Percentiles rank a stretch among this genome's conserved stretches.
Conservation (phyloP, 306 rosid genomes). For the Corylus avellana region DNA sequence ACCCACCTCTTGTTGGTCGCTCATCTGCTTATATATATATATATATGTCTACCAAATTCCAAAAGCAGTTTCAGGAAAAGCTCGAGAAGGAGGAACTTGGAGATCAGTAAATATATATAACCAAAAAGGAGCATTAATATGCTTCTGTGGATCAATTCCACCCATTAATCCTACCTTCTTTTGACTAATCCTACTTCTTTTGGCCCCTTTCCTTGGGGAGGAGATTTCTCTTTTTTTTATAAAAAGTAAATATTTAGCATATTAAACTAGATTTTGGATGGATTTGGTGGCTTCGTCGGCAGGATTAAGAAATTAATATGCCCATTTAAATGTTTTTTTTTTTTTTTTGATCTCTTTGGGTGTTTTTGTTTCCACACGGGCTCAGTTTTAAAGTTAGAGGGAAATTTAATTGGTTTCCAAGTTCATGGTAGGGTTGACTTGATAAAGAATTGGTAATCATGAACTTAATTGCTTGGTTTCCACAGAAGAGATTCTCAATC, state of each 20-base stretch:
- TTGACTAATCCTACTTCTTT: neutral
- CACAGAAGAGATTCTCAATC: neutral
- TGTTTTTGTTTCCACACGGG: neutral
- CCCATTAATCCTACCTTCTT: neutral
- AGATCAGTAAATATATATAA: neutral
- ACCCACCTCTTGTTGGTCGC: neutral
- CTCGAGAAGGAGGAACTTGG: neutral
- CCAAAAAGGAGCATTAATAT: neutral
- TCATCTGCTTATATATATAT: neutral
- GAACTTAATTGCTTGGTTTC: neutral
- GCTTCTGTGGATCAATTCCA: neutral
- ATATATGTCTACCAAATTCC: neutral
- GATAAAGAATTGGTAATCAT: neutral
- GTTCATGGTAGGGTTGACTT: neutral
- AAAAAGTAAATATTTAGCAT: neutral
- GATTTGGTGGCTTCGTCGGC: slow-evolving; percentile 17
- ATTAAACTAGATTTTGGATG: slow-evolving; percentile 3
- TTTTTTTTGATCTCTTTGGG: neutral
- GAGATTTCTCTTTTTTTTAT: neutral
- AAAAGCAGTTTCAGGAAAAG: neutral
- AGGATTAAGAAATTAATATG: neutral
- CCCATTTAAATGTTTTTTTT: neutral
- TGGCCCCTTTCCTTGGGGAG: slow-evolving; percentile 8
- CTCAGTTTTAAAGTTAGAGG: neutral
- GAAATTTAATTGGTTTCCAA: no score